Evolutionary conservation across 495 filamentous ascomycete species (phyloP), one percentile per base, ranked within the genome.

Genomic region (Penicillium daleae): DNA sequence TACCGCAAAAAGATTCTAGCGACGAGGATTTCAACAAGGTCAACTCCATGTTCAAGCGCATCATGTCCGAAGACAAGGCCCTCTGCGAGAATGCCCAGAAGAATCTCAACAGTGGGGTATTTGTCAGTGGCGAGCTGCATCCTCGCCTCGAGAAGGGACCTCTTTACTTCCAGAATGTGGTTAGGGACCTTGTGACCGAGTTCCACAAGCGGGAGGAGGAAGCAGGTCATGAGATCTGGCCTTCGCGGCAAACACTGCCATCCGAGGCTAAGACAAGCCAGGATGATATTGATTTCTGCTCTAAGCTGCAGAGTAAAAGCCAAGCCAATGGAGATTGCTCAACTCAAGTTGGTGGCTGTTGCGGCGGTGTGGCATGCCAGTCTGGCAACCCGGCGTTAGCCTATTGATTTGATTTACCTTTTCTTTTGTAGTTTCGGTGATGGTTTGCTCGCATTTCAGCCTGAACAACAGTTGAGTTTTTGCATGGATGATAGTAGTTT

Each of bases 1-100:
- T 85, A 74, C 67, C 78, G 81, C 26, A 73, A 80, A 81, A 79
- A 64, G 63, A 71, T 50, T 64, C 77, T 13, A 69, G 64, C 4
- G 79, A 81, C 46, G 76, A 77, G 17, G 73, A 82, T 8, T 83
- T 84, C 60, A 60, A 78, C 4, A 46, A 70, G 3, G 73, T 80
- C 67, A 77, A 72, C 59, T 19, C 72, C 19, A 67, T 77, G 19
- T 82, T 80, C 69, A 78, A 80, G 58, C 75, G 71, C 3, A 71
- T 83, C 52, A 71, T 80, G 72, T 67, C 71, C 6, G 80, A 84
- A 59, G 79, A 82, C 69, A 80, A 80, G 48, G 60, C 71, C 33
- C 76, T 81, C n/a, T 83, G 76, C 64, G 65, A 60, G 9, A 46
- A 67, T 0, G 68, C 76, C 6, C 80, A 84, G 68, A 72, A 75